Percentiles rank a stretch among this genome's conserved stretches.
These are phyloP conservation scores for Ganoderma lingzhi DNA, from an alignment of 1,284 basidiomycete genomes.

Conservation along the genomic window DNA sequence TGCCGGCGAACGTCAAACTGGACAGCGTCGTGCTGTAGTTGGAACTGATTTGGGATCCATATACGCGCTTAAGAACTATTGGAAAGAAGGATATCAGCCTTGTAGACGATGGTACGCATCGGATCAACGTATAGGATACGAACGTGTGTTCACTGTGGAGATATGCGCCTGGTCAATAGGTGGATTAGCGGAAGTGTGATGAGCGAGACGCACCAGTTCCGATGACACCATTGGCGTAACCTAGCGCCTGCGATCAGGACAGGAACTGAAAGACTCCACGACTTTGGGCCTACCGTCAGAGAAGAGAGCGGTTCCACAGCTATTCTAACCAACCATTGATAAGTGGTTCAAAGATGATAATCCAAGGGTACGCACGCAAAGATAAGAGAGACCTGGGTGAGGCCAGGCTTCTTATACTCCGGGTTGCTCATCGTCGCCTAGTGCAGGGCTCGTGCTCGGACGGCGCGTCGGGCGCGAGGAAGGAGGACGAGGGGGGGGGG, in stretches of 20 bases:
- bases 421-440: slow-evolving; percentile 28
- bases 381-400: slow-evolving; percentile 74
- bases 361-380: slow-evolving; percentile 69
- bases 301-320: slow-evolving; percentile 87
- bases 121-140: slow-evolving; percentile 36
- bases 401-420: slow-evolving; percentile 32
- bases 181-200: neutral
- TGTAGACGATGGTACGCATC: neutral
- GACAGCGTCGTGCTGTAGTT: slow-evolving; percentile 71
- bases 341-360: neutral
- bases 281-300: slow-evolving; percentile 69
- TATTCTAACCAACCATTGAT: slow-evolving; percentile 37
- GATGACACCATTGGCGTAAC: slow-evolving; percentile 86
- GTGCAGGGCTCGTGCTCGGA: slow-evolving; percentile 31
- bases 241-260: slow-evolving; percentile 44
- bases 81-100: slow-evolving; percentile 17
- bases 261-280: neutral
- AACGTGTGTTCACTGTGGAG: slow-evolving; percentile 69
- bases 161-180: slow-evolving; percentile 5
- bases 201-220: slow-evolving; percentile 63
- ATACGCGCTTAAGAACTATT: slow-evolving; percentile 70
- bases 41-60: slow-evolving; percentile 59
- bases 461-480: slow-evolving; percentile 24
- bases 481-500: slow-evolving; percentile 19
- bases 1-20: slow-evolving; percentile 84